Conservation (phyloP, 2,329 filamentous ascomycete species). For the Zalaria obscura region DNA sequence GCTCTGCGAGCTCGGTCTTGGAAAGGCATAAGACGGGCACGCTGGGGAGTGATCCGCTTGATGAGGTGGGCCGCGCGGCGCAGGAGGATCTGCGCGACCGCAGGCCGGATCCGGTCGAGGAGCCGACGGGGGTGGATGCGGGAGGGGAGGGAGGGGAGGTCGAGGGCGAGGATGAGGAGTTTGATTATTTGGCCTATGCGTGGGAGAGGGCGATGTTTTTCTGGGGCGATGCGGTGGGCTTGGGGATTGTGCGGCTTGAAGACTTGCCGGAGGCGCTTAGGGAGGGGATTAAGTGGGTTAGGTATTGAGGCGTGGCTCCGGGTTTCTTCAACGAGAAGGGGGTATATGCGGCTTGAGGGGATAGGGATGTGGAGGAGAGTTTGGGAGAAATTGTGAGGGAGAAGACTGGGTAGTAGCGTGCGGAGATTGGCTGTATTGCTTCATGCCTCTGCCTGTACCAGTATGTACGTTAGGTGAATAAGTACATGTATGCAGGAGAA, state of each 20-base stretch:
- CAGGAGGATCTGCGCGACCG: constrained; percentile 14
- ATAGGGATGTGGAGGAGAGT: too few relatives aligned
- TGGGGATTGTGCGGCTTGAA: constrained; percentile 61
- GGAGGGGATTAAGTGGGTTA: constrained; percentile 52
- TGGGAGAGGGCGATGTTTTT: constrained; percentile 87
- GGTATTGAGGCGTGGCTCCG: constrained; percentile 32
- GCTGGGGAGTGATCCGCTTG: constrained; percentile 7
- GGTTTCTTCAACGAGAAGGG: too few relatives aligned
- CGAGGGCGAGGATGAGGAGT: constrained; percentile 55
- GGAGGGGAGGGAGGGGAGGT: constrained; percentile 27
- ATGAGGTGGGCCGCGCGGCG: constrained; percentile 5
- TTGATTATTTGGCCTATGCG: constrained; percentile 86
- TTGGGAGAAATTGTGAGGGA: too few relatives aligned
- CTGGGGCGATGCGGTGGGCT: constrained; percentile 72
- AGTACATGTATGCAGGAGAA: too few relatives aligned
- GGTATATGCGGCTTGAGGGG: too few relatives aligned
- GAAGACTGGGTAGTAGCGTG: too few relatives aligned
- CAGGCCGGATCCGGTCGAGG: constrained; percentile 6
- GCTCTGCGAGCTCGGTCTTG: too few relatives aligned
- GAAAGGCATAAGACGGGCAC: too few relatives aligned
- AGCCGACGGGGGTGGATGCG: constrained; percentile 5
- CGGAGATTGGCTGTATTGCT: too few relatives aligned
- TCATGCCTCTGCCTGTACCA: too few relatives aligned
- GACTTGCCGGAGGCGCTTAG: constrained; percentile 61
- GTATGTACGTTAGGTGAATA: too few relatives aligned